These are phyloP conservation scores for Beauveria bassiana DNA, from an alignment of 2,329 filamentous ascomycete genomes.

Conservation along the genomic window DNA sequence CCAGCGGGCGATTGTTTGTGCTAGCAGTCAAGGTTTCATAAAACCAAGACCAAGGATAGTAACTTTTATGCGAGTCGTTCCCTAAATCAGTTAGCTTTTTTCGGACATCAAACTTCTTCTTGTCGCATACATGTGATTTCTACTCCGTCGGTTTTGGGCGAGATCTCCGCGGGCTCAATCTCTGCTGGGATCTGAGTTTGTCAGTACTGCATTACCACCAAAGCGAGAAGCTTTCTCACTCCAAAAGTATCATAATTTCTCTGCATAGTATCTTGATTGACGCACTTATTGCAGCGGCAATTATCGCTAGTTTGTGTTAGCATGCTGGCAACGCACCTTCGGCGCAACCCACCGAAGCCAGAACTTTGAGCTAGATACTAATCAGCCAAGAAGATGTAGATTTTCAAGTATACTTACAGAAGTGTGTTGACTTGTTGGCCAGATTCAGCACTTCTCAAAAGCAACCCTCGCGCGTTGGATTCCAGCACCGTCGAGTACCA, in stretches of 20 bases:
- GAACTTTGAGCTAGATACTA: slow-evolving; percentile 2
- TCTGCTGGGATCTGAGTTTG: slow-evolving; percentile 24
- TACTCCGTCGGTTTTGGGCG: slow-evolving; percentile 22
- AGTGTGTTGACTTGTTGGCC: slow-evolving; percentile 7
- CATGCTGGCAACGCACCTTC: not conserved
- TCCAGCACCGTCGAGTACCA: slow-evolving; percentile 5
- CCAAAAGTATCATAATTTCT: slow-evolving; percentile 34
- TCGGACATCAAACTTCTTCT: too few species aligned
- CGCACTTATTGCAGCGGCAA: slow-evolving; percentile 33
- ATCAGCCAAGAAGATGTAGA: not conserved
- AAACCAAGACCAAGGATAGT: slow-evolving; percentile 53
- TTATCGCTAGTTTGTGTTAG: slow-evolving; percentile 27
- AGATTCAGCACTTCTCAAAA: slow-evolving; percentile 1
- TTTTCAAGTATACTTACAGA: slow-evolving; percentile 1
- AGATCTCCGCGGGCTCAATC: slow-evolving; percentile 22
- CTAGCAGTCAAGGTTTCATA: slow-evolving; percentile 8
- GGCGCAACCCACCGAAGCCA: slow-evolving; percentile 1
- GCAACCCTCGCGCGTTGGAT: not conserved
- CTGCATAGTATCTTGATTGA: slow-evolving; percentile 35
- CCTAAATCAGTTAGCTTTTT: slow-evolving; percentile 36
- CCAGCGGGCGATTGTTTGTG: slow-evolving; percentile 26
- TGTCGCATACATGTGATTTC: slow-evolving; percentile 26
- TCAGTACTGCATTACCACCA: not conserved
- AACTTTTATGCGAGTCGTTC: slow-evolving; percentile 61
- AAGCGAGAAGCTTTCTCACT: slow-evolving; percentile 18